Evolutionary conservation across 768 basidiomycete genomes (phyloP), one percentile per base, ranked within the genome.

Genomic region (Dentipellis fragilis): DNA sequence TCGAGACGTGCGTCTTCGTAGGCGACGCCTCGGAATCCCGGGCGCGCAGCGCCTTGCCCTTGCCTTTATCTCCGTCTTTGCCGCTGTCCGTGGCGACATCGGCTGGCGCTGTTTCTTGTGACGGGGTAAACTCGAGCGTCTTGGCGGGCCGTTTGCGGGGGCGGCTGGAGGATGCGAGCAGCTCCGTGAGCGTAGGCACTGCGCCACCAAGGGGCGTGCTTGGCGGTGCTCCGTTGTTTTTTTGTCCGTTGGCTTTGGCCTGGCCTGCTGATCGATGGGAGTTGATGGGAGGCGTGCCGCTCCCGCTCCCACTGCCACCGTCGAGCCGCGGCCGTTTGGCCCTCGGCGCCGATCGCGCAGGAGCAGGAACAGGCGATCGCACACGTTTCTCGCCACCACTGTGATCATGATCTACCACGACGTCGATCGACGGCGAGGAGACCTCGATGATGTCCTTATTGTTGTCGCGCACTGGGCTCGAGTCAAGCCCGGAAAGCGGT

Each of bases 141-240:
- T 22, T 59, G 11, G 57, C 37, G 40, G 62, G 66, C 37, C 65
- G 65, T 21, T 67, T 66, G 10, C 65, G 64, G 10, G 67, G 68
- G 10, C 66, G 63, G 54, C 71, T 72, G 19, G 74, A 69, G 19
- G 75, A 74, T 1, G 75, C 76, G 1, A 78, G 67, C 11, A 79
- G 71, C 48, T 75, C 75, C 11, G 48, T 49, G 19, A 49, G 22
- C 6, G 48, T 49, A 16, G 48, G 48, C 48, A 23, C 29, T 10
- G 48, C 48, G 7, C 16, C 19, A 16, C 22, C 14, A 16, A 17
- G 19, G 29, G 48, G 48, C 11, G 48, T 35, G 9, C 12, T 49
- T 3, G 23, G 40, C 14, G 19, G 14, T 14, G 40, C 14, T 2
- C 14, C 4, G 8, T 42, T 42, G 14, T 42, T 42, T 9, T 14